A percentile compares a stretch with the other conserved stretches of the same genome.
phyloP scores from a whole-genome alignment of 1,284 basidiomycete species.

The Cryptococcus amylolentus region DNA sequence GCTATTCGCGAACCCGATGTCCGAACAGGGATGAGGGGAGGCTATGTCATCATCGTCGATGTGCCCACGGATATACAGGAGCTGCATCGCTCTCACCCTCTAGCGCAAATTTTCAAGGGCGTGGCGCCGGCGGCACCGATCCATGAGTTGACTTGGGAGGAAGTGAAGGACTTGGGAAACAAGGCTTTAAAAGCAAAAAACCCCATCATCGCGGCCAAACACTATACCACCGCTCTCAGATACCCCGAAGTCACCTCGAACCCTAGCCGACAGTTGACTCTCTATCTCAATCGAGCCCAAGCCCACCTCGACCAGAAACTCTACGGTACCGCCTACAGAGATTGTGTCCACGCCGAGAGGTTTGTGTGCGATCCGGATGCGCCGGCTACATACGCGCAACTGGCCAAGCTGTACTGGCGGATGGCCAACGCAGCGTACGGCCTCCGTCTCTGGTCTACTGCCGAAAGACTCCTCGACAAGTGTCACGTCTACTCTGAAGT shows the following conservation, averaged over 20 bases:
- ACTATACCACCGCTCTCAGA: conserved; percentile 1
- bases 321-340: conserved; percentile 4
- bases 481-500: background rate
- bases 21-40: background rate
- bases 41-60: conserved; percentile 1
- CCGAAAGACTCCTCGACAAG: background rate
- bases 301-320: conserved; percentile 1
- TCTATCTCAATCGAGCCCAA: conserved; percentile 5
- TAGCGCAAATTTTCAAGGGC: background rate
- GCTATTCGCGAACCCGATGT: conserved; percentile 8
- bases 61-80: conserved; percentile 3
- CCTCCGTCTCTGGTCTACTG: background rate
- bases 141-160: background rate
- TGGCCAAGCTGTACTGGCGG: conserved; percentile 1
- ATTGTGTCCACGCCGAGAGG: background rate
- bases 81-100: background rate
- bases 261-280: background rate
- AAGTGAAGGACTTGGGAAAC: background rate
- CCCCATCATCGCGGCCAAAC: background rate
- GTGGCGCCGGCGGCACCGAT: background rate
- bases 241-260: background rate
- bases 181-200: background rate
- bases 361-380: background rate
- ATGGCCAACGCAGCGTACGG: conserved; percentile 3
- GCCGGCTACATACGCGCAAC: background rate